phyloP scores from a whole-genome alignment of 148 eudicot genomes.

The Silene conica region DNA sequence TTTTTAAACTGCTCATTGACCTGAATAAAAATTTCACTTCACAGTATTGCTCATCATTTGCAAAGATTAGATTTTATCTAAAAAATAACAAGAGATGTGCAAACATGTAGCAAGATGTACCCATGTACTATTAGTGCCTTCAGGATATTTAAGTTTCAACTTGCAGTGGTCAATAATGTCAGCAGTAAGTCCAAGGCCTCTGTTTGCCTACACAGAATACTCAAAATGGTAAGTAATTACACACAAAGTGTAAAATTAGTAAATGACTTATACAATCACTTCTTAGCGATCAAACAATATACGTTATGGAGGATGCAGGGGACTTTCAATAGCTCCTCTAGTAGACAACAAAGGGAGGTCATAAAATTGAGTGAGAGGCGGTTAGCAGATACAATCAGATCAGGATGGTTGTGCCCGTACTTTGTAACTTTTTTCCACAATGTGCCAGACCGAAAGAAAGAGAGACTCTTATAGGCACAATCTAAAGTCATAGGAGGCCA shows the following conservation, averaged over 20 bases:
- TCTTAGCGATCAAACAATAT: too few species aligned
- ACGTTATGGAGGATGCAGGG: too few species aligned
- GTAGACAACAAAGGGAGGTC: neutral
- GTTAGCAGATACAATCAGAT: neutral
- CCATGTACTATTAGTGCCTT: constrained; percentile 97
- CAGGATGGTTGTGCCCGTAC: neutral
- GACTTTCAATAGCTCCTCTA: neutral
- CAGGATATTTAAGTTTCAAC: constrained; percentile 75
- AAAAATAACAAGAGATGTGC: neutral
- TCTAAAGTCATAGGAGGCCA: too few species aligned
- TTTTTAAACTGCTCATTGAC: constrained; percentile 75
- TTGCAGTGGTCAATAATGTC: constrained; percentile 87
- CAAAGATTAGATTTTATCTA: neutral
- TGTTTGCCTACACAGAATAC: constrained; percentile 57
- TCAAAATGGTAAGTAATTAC: constrained; percentile 12
- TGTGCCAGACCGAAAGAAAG: neutral
- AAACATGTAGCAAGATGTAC: constrained; percentile 30
- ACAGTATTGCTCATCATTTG: neutral
- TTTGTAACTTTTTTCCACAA: too few species aligned
- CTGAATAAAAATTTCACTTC: constrained; percentile 36
- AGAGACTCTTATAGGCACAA: too few species aligned
- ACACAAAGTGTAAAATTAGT: neutral
- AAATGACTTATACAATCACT: neutral
- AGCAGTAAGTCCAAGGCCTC: constrained; percentile 96
- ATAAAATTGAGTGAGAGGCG: neutral